Base-by-base conservation (phyloP, 768 basidiomycete genomes). In the Mrakia frigida region DNA sequence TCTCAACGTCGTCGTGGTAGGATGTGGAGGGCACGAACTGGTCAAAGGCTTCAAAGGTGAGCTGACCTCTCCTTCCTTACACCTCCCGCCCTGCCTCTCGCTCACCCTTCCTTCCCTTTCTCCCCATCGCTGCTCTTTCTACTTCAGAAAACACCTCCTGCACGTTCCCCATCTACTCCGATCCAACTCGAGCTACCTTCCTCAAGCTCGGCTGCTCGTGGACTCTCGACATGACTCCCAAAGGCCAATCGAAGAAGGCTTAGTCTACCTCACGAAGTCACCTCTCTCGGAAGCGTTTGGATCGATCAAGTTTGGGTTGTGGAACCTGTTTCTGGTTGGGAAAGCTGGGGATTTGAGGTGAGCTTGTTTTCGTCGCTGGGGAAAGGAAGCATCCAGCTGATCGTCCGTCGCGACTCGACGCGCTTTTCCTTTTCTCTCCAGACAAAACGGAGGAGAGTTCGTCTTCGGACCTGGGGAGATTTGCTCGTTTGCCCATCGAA, bases 401-500 rank as follows among this genome's bases (percentile, higher is more conserved):
- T 25, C 60, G 28, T 31, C 28, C n/a, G 60, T n/a, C n/a, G n/a
- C n/a, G n/a, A n/a, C n/a, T n/a, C 28, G 25, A 33, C 59, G 14
- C n/a, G 16, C 21, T 60, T 50, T 50, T 50, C 46, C 16, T 50
- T 21, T 59, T 37, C 31, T 39, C n/a, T 6, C 1, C 50, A 73
- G 71, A 39, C 74, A 75, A 28, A 75, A 75, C 67, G 74, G 74
- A 39, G 74, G 74, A 35, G 74, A 75, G 56, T 69, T 75, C 37
- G 21, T 75, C 52, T 56, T 75, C 37, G 74, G 65, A 0, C 65
- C 67, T 21, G 74, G 74, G 16, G 33, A 28, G 52, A 31, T 1
- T 13, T 53, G 56, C 37, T 6, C 13, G 23, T 60, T 33, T 25
- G 63, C 63, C 7, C 67, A 75, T 33, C 52, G 74, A 9, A 75